Conservation (phyloP, 2,329 filamentous ascomycete species). For the Penicillium brevicompactum region DNA sequence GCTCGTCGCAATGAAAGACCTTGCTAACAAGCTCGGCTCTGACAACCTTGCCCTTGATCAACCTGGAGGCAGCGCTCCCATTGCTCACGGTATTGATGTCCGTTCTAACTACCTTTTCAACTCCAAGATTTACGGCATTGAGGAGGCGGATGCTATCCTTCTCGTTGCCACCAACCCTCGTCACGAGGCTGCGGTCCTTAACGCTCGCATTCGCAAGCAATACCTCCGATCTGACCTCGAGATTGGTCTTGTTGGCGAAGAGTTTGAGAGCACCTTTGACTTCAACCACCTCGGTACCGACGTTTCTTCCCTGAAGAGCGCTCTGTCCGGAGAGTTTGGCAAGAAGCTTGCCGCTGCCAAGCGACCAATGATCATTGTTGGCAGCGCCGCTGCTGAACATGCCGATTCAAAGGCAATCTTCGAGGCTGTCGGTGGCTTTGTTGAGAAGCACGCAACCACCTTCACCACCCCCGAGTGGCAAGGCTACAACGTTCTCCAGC, state of each 20-base stretch:
- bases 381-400: slow-evolving; percentile 89
- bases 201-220: slow-evolving; percentile 96
- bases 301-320: slow-evolving; percentile 77
- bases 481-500: slow-evolving; percentile 95
- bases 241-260: slow-evolving; percentile 85
- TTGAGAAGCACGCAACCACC: slow-evolving; percentile 88
- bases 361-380: slow-evolving; percentile 94
- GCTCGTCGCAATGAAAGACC: slow-evolving; percentile 93
- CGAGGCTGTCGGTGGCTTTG: slow-evolving; percentile 84
- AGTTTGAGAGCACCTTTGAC: slow-evolving; percentile 92
- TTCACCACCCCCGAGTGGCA: slow-evolving; percentile 93
- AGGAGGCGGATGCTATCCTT: slow-evolving; percentile 89
- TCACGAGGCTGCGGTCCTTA: slow-evolving; percentile 91
- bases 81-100: slow-evolving; percentile 90
- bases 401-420: slow-evolving; percentile 89
- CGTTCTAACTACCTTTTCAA: slow-evolving; percentile 97
- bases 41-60: slow-evolving; percentile 95
- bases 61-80: slow-evolving; percentile 76
- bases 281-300: slow-evolving; percentile 87
- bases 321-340: slow-evolving; percentile 82
- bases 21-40: slow-evolving; percentile 93
- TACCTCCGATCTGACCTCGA: slow-evolving; percentile 95
- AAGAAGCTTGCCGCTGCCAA: slow-evolving; percentile 88
- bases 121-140: slow-evolving; percentile 88
- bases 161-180: slow-evolving; percentile 94